Evolutionary conservation across 1,284 basidiomycete species (phyloP).

Genomic region (Cystobasidiaceae sp.): DNA sequence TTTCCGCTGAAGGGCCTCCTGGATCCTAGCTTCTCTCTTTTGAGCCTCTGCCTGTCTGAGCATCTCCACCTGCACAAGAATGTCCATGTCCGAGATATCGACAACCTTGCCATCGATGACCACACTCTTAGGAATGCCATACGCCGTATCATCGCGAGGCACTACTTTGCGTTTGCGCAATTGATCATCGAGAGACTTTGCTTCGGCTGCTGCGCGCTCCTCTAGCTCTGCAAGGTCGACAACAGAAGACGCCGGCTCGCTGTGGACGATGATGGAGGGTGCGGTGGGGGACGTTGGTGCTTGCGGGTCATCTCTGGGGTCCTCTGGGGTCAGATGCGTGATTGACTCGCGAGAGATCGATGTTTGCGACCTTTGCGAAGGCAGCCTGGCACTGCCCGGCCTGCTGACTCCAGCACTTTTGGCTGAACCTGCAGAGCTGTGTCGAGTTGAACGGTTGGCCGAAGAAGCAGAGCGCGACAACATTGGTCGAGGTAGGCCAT

Average conservation of each 20-base stretch:
- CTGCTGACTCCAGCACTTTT: no score
- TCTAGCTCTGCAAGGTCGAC: not conserved
- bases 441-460: no score
- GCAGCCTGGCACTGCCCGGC: no score
- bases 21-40: not conserved
- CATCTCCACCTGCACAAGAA: slow-evolving; percentile 27
- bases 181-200: not conserved
- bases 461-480: no score
- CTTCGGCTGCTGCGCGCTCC: not conserved
- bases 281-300: not conserved
- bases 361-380: no score
- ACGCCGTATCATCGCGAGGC: not conserved
- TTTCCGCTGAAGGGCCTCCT: no score
- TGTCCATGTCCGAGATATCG: slow-evolving; percentile 23
- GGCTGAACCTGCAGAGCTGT: no score
- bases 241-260: not conserved
- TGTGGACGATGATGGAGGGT: slow-evolving; percentile 1
- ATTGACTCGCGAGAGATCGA: no score
- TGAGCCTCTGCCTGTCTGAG: not conserved
- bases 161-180: not conserved
- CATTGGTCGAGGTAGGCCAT: no score
- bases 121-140: slow-evolving; percentile 17
- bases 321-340: no score
- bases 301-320: not conserved
- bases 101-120: slow-evolving; percentile 9